These are phyloP conservation scores for Dispira simplex DNA, from an alignment of 192 early-diverging fungal species.

Conservation along the genomic window DNA sequence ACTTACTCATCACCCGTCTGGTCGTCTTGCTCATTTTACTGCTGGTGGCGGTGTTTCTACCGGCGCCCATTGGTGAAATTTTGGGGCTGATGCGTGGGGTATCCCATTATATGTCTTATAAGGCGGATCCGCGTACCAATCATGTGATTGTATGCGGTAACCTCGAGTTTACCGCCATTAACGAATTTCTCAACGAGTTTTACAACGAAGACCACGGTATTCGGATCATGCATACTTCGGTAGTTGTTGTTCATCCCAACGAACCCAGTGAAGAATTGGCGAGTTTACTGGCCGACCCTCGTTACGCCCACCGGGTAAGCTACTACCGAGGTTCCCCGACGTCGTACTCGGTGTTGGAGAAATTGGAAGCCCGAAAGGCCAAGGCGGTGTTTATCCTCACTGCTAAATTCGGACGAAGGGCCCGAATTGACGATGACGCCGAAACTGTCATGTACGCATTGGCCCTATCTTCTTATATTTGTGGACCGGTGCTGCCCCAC, in stretches of 20 bases:
- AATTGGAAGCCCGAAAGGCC: slow-evolving; percentile 20
- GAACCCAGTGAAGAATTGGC: slow-evolving; percentile 27
- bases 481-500: not conserved
- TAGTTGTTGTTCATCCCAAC: slow-evolving; percentile 21
- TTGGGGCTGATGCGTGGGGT: slow-evolving; percentile 23
- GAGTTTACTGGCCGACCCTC: slow-evolving; percentile 19
- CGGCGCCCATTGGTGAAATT: slow-evolving; percentile 20
- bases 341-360: slow-evolving; percentile 19
- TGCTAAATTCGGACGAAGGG: slow-evolving; percentile 17
- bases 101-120: slow-evolving; percentile 20
- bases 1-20: not conserved
- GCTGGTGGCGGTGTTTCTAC: slow-evolving; percentile 25
- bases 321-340: slow-evolving; percentile 22
- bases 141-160: slow-evolving; percentile 24
- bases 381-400: slow-evolving; percentile 29
- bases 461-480: slow-evolving; percentile 10
- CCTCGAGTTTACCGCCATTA: slow-evolving; percentile 21
- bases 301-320: slow-evolving; percentile 24
- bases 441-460: slow-evolving; percentile 23
- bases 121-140: slow-evolving; percentile 16
- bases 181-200: slow-evolving; percentile 29
- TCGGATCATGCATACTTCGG: slow-evolving; percentile 21
- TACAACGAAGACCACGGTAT: slow-evolving; percentile 28
- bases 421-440: slow-evolving; percentile 23
- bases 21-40: slow-evolving; percentile 21